Conservation (phyloP, 805 yeast genomes). For the Kazachstania martiniae region DNA sequence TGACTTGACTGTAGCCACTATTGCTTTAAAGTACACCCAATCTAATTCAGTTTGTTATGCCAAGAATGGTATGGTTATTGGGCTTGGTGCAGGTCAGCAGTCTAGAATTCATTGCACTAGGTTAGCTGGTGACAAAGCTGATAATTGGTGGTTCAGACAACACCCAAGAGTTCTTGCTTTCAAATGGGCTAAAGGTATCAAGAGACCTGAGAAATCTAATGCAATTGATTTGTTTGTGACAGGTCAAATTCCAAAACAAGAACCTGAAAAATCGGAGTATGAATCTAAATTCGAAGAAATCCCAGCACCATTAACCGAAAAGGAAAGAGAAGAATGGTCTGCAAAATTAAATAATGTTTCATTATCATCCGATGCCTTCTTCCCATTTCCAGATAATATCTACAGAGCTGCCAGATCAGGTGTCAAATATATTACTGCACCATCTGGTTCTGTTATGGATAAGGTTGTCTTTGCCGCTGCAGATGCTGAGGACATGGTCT, state of each 20-base stretch:
- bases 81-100: constrained; percentile 99
- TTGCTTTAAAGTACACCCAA: constrained; percentile 96
- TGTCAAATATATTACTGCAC: constrained; percentile 91
- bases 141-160: constrained; percentile 99
- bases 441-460: constrained; percentile 96
- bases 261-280: constrained; percentile 88
- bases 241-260: constrained; percentile 79
- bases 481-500: constrained; percentile 77
- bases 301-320: constrained; percentile 72
- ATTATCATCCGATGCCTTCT: constrained; percentile 92
- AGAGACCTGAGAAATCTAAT: constrained; percentile 96
- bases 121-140: constrained; percentile 98
- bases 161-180: constrained; percentile 88
- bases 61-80: constrained; percentile 97
- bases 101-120: constrained; percentile 98
- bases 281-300: constrained; percentile 75
- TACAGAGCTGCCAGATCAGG: constrained; percentile 96
- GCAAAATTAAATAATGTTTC: constrained; percentile 73
- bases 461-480: constrained; percentile 94
- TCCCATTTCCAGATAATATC: constrained; percentile 99
- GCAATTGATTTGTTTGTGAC: constrained; percentile 92
- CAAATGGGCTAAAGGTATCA: constrained; percentile 96
- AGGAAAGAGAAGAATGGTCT: constrained; percentile 83
- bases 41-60: constrained; percentile 97
- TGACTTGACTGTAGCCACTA: constrained; percentile 92